A percentile compares a stretch with the other conserved stretches of the same genome.
Evolutionary conservation across 305 asterid genomes (phyloP).

Genomic region (Vinca major): DNA sequence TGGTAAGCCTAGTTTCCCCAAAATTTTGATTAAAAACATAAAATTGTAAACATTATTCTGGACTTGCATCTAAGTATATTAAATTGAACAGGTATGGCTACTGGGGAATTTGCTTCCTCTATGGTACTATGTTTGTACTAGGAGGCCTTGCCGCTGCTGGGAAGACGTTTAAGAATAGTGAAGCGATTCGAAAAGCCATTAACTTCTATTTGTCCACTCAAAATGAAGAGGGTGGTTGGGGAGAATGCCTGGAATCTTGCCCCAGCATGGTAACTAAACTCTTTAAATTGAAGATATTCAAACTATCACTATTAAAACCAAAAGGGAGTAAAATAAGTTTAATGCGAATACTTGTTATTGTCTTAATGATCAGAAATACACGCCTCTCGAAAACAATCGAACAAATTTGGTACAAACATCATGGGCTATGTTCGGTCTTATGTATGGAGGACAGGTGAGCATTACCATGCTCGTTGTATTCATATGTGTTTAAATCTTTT

Average conservation of each 20-base stretch:
- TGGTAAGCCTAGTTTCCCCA: slow-evolving; percentile 30
- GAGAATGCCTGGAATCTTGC: slow-evolving; percentile 67
- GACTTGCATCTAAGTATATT: neutral
- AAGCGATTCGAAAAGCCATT: slow-evolving; percentile 45
- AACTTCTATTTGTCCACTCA: slow-evolving; percentile 47
- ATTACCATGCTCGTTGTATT: neutral
- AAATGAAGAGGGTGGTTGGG: slow-evolving; percentile 90
- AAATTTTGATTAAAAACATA: neutral
- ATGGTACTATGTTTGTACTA: slow-evolving; percentile 54
- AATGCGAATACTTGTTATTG: neutral
- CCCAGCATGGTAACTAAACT: slow-evolving; percentile 48
- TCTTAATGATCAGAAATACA: slow-evolving; percentile 44
- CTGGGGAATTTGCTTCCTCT: slow-evolving; percentile 81
- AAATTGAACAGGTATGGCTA: slow-evolving; percentile 52
- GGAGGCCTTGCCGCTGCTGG: slow-evolving; percentile 51
- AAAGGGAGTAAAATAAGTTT: neutral
- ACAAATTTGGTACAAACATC: slow-evolving; percentile 77
- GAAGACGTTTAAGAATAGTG: slow-evolving; percentile 43
- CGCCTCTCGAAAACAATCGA: slow-evolving; percentile 56
- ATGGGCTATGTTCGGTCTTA: slow-evolving; percentile 84
- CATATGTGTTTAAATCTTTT: no score
- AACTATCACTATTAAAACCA: neutral
- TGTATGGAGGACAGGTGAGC: slow-evolving; percentile 62
- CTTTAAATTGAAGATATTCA: neutral
- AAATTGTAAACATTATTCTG: neutral